A percentile compares a stretch with the other conserved stretches of the same genome.
Conservation (phyloP, 179 eudicot genomes). For the Camellia oleifera region DNA sequence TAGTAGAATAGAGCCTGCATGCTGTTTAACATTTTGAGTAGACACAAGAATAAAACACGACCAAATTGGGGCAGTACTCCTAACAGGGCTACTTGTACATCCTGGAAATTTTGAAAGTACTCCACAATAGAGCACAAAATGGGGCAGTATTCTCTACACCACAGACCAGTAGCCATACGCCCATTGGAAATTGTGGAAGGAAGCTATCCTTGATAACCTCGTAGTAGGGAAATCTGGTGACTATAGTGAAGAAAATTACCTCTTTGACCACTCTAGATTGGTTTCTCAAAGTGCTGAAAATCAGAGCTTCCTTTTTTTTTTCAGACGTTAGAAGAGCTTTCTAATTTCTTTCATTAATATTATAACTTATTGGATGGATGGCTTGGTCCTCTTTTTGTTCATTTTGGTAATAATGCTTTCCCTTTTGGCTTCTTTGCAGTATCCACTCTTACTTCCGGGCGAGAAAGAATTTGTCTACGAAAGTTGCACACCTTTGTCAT, state of each 20-base stretch:
- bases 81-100: background rate
- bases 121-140: background rate
- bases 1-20: background rate
- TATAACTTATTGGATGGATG: background rate
- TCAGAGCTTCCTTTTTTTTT: background rate
- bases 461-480: constrained; percentile 82
- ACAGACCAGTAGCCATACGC: too few relatives aligned
- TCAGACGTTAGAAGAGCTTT: background rate
- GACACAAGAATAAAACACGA: background rate
- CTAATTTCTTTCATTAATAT: background rate
- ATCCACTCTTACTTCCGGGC: constrained; percentile 70
- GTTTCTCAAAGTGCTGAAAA: background rate
- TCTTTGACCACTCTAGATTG: background rate
- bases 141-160: too few relatives aligned
- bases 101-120: background rate
- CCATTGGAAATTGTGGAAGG: background rate
- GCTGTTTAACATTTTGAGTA: background rate
- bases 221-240: background rate
- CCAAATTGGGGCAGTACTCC: background rate
- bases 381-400: background rate
- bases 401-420: constrained; percentile 3
- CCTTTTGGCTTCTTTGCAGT: constrained; percentile 41
- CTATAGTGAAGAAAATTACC: background rate
- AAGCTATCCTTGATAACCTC: background rate
- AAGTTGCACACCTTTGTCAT: constrained; percentile 51